These are phyloP conservation scores for Capsella bursapastoris DNA, from an alignment of 345 rosid species.

Conservation along the genomic window DNA sequence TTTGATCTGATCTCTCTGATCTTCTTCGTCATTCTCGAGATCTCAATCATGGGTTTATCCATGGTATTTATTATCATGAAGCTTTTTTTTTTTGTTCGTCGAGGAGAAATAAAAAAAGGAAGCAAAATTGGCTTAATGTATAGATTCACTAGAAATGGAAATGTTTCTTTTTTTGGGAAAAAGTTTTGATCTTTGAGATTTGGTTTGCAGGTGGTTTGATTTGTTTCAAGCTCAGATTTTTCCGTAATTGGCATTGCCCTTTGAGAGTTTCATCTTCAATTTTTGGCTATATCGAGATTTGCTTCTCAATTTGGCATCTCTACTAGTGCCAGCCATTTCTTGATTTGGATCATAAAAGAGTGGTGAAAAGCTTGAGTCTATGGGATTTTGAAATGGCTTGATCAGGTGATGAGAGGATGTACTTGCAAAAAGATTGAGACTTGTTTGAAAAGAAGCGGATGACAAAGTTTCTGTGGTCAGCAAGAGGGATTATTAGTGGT, in stretches of 20 bases:
- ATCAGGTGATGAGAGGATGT: slow-evolving; percentile 32
- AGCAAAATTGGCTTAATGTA: slow-evolving; percentile 7
- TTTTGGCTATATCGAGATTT: slow-evolving; percentile 32
- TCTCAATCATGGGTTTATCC: slow-evolving; percentile 42
- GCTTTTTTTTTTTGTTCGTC: not conserved
- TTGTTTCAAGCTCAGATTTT: slow-evolving; percentile 32
- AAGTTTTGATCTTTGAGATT: slow-evolving; percentile 39
- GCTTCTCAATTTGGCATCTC: slow-evolving; percentile 32
- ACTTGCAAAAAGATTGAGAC: slow-evolving; percentile 37
- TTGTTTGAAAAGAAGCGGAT: slow-evolving; percentile 49
- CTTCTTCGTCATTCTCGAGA: slow-evolving; percentile 45
- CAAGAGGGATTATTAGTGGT: slow-evolving; percentile 37
- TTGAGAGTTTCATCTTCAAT: slow-evolving; percentile 20
- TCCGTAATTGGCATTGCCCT: slow-evolving; percentile 39
- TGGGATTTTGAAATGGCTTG: slow-evolving; percentile 1
- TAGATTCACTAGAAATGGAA: slow-evolving; percentile 28
- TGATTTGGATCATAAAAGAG: slow-evolving; percentile 42
- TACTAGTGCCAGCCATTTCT: slow-evolving; percentile 21
- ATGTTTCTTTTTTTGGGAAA: slow-evolving; percentile 25
- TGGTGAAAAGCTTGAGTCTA: slow-evolving; percentile 22
- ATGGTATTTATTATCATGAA: slow-evolving; percentile 33
- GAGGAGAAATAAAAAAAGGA: not conserved
- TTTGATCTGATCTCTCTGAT: slow-evolving; percentile 40
- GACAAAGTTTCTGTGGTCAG: slow-evolving; percentile 45
- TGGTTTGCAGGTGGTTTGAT: slow-evolving; percentile 48